Base-by-base conservation (phyloP, 2,329 filamentous ascomycete genomes). In the Ophiostoma sp. region DNA sequence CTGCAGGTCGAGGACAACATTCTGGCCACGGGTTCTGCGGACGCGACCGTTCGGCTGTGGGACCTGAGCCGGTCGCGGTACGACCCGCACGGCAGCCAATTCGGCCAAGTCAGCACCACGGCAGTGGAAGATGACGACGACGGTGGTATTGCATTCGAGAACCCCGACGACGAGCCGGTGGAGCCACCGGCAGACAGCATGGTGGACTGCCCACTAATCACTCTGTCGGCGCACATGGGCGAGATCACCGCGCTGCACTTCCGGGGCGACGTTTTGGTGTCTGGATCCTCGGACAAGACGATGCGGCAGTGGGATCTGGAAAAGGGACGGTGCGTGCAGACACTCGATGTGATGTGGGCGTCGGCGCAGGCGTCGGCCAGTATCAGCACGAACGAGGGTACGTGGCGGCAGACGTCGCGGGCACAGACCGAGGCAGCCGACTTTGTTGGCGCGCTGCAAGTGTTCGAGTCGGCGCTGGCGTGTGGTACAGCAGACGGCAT, bases 401-500 rank as follows among this genome's bases (percentile, higher is more conserved):
- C 87, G 67, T 98, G 93, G 93, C 85, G 91, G 71, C 89, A 90
- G 66, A 87, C 89, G 2, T 85, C 84, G 16, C 87, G 91, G 65
- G 77, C 88, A 16, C 81, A 87, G 4, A 85, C 89, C 70, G 91
- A 96, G 16, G 92, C 94, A 1, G 93, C 94, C 0, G 92, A 97
- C 78, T 99, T 98, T 77, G 92, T 99, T 11, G 95, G 95, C 40
- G 91, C 95, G 5, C 77, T 99, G 69, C 95, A 99, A 77, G 94
- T 96, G 55, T 99, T 98, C 75, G 94, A 99, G 77, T 92, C 94
- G 14, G 95, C 95, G 12, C 83, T 99, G 71, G 95, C 95, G 9
- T 98, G 95, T 76, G 95, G 95, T 73, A 99, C 95, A 12, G 95
- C 95, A 0, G 95, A 99, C 76, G 95, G 95, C 58, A 96, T 98